Conservation (phyloP, 2,329 filamentous ascomycete genomes). For the Drechslera avenae region DNA sequence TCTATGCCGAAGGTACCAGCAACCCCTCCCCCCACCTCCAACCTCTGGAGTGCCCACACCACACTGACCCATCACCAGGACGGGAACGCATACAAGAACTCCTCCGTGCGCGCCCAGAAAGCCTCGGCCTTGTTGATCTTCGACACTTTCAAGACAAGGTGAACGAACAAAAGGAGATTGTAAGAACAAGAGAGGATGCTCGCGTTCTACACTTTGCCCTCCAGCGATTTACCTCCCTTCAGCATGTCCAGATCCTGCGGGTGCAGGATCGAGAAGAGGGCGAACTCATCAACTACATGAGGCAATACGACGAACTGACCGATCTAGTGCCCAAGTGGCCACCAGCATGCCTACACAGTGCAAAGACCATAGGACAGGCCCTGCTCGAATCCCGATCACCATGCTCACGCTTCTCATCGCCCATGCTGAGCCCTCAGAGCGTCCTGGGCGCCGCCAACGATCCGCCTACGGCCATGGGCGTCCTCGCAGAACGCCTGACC, state of each 20-base stretch:
- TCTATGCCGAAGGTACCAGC: conserved; percentile 58
- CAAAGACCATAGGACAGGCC: conserved; percentile 63
- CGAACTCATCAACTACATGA: conserved; percentile 58
- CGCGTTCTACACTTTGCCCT: conserved; percentile 60
- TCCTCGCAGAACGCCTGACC: conserved; percentile 62
- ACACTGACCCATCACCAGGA: conserved; percentile 39
- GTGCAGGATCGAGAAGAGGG: conserved; percentile 65
- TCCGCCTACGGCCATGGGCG: conserved; percentile 55
- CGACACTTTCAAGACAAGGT: conserved; percentile 53
- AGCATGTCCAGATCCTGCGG: conserved; percentile 68
- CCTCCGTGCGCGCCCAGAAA: conserved; percentile 43
- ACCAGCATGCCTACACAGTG: conserved; percentile 65
- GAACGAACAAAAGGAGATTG: conserved; percentile 58
- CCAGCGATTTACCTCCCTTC: conserved; percentile 62
- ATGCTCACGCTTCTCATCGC: conserved; percentile 65
- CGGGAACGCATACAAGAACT: conserved; percentile 50
- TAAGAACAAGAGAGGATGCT: conserved; percentile 58
- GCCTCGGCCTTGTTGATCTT: conserved; percentile 47
- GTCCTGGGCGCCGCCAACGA: conserved; percentile 58
- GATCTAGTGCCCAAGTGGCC: conserved; percentile 63
- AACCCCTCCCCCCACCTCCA: too few species aligned
- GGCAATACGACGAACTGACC: conserved; percentile 53
- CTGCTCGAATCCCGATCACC: conserved; percentile 62
- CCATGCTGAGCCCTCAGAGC: conserved; percentile 66
- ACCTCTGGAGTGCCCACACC: conserved; percentile 1